These are phyloP conservation scores for Athelia sp. DNA, from an alignment of 1,284 basidiomycete genomes.

Conservation along the genomic window DNA sequence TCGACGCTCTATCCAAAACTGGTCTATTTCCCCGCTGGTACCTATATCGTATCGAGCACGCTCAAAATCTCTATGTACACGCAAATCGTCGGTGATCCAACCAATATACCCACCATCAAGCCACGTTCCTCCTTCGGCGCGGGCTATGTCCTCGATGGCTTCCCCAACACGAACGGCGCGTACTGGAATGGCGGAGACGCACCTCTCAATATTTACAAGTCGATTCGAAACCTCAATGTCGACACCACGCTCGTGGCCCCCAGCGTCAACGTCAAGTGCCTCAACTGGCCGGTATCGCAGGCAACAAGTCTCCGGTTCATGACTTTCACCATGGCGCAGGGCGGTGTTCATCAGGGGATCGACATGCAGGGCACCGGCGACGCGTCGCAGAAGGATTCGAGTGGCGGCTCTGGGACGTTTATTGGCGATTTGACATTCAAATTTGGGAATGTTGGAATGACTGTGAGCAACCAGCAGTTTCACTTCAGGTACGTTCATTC, in stretches of 20 bases:
- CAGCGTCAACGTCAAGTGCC: not conserved
- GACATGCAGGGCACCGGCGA: not conserved
- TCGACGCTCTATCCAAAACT: not conserved
- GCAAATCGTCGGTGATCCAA: not conserved
- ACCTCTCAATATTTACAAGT: not conserved
- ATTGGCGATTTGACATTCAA: not conserved
- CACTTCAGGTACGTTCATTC: not conserved
- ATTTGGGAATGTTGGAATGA: not conserved
- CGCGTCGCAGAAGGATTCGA: not conserved
- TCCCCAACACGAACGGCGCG: not conserved
- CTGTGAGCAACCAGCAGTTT: not conserved
- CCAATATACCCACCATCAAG: not conserved
- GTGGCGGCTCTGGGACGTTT: not conserved
- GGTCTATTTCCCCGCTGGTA: not conserved
- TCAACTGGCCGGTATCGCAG: not conserved
- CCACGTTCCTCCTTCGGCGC: not conserved
- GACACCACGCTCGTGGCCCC: not conserved
- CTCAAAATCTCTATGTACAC: not conserved
- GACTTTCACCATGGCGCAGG: not conserved
- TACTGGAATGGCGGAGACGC: not conserved
- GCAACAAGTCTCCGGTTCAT: not conserved
- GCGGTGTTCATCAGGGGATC: not conserved
- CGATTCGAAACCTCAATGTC: not conserved
- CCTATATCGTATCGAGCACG: not conserved
- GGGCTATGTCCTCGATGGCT: not conserved